phyloP scores from a whole-genome alignment of 176 grass and related monocot species.

The Puccinellia tenuiflora region DNA sequence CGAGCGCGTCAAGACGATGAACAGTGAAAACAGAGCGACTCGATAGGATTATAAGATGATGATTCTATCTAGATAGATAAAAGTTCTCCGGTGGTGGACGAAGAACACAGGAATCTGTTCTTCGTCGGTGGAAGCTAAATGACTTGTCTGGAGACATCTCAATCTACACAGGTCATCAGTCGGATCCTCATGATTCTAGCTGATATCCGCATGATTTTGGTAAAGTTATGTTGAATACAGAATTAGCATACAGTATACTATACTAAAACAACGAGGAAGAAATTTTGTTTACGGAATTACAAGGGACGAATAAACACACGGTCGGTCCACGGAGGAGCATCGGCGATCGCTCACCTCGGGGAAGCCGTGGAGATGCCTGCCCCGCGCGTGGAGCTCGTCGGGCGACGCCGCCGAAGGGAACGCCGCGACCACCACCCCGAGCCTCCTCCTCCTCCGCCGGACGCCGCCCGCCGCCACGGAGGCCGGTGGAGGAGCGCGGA shows the following conservation, averaged over 20 bases:
- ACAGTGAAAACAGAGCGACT: background rate
- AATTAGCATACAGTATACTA: background rate
- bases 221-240: background rate
- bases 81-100: background rate
- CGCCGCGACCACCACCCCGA: background rate
- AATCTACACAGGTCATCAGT: background rate
- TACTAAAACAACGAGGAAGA: no score
- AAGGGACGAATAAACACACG: background rate
- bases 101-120: background rate
- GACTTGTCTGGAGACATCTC: background rate
- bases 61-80: constrained; percentile 19
- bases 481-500: background rate
- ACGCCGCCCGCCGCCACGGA: background rate
- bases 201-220: background rate
- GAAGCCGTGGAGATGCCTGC: background rate
- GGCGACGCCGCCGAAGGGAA: constrained; percentile 20
- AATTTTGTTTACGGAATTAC: background rate
- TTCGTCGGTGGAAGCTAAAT: background rate
- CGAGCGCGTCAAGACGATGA: background rate
- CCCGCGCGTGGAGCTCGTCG: constrained; percentile 26
- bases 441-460: constrained; percentile 16
- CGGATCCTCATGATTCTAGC: background rate
- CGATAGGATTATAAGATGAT: background rate
- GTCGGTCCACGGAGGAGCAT: background rate
- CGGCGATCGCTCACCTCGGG: constrained; percentile 27